Base-by-base conservation (phyloP, 2,329 filamentous ascomycete genomes). In the Fusarium sp. region DNA sequence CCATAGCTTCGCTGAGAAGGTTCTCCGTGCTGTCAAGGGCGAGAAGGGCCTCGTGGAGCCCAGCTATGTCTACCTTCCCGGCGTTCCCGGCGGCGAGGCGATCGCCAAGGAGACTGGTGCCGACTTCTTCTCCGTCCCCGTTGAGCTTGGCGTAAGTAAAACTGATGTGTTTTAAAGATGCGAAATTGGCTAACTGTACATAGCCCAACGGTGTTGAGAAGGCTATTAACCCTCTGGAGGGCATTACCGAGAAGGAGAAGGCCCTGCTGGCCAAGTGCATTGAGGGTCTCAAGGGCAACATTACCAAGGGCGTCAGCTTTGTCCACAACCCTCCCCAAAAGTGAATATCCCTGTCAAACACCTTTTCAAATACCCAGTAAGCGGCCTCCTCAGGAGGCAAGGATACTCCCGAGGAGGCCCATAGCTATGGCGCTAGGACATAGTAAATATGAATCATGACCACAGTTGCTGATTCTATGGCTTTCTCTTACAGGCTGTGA, bases 121-220 rank as follows among this genome's bases (percentile, higher is more conserved):
- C 70, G 95, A 99, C 60, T 99, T 93, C 88, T 99, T 99, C 90
- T 97, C 96, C 63, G 94, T 97, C 59, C 95, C 95, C 66, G 90
- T 98, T 74, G 94, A 97, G 85, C 94, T 99, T 75, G 96, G 96
- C 79, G 94, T 97, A 92, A 86, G 93, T 60, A 9, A 39, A 56
- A 51, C 11, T 48, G 34, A 9, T 18, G 16, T 60, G 43, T 62
- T 37, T 62, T 58, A 16, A 58, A 61, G 23, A 52, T 59, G 51
- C 47, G 46, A 48, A 52, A 73, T 77, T 65, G 74, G 73, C 81
- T 79, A 71, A 78, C 72, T 74, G 23, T 63, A 46, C 44, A 60
- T 63, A 97, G 94, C 87, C 90, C 80, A 90, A 90, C 76, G 96
- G 96, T 83, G 94, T 88, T 61, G 92, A 96, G 85, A 96, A 96